These are phyloP conservation scores for Schizophyllum amplum DNA, from an alignment of 1,284 basidiomycete species.

Conservation along the genomic window DNA sequence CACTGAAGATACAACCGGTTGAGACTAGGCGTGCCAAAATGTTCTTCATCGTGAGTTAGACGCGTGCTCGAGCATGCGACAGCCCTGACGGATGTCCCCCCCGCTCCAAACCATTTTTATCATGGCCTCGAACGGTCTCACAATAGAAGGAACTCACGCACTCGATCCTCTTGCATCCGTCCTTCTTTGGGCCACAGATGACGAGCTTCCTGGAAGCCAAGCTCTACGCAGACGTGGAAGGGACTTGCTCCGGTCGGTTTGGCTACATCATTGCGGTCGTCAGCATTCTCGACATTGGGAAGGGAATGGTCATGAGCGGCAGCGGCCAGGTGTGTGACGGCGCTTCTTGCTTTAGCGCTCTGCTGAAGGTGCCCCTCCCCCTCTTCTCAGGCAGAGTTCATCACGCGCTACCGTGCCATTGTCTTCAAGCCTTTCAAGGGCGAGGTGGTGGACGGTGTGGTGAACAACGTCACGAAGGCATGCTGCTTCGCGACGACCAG, in stretches of 20 bases:
- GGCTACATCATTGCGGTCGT: slow-evolving; percentile 98
- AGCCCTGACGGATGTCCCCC: background rate
- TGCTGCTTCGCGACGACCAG: background rate
- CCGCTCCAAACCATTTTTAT: background rate
- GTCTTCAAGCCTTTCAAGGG: slow-evolving; percentile 99
- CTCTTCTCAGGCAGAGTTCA: slow-evolving; percentile 77
- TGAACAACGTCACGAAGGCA: slow-evolving; percentile 91
- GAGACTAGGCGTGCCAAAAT: background rate
- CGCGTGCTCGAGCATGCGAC: background rate
- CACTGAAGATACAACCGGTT: background rate
- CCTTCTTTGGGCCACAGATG: slow-evolving; percentile 96
- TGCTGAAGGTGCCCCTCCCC: background rate
- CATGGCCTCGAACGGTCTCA: background rate
- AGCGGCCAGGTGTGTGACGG: slow-evolving; percentile 55
- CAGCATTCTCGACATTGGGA: slow-evolving; percentile 81
- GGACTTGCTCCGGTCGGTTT: slow-evolving; percentile 92
- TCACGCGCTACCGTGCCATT: slow-evolving; percentile 85
- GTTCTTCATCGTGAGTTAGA: background rate
- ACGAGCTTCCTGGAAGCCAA: slow-evolving; percentile 89
- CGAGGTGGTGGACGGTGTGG: slow-evolving; percentile 95
- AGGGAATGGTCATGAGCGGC: slow-evolving; percentile 86
- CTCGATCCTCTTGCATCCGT: slow-evolving; percentile 93
- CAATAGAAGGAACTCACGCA: slow-evolving; percentile 90
- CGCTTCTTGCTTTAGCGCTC: background rate
- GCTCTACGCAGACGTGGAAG: slow-evolving; percentile 94